Base-by-base conservation (phyloP, 805 yeast genomes). In the Lipomyces starkeyi region DNA sequence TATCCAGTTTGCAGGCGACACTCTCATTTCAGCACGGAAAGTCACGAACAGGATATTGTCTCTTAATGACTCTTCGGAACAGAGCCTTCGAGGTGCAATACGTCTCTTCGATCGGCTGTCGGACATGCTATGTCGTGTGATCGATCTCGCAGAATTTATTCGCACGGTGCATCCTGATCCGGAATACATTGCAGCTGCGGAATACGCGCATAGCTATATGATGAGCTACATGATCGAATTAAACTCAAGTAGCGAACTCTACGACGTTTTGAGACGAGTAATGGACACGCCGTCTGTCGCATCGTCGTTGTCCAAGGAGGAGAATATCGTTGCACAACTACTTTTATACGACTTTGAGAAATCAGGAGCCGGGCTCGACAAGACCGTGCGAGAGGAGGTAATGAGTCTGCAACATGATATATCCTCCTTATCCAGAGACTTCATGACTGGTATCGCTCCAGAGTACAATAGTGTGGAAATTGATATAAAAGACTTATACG, bases 201-300 rank as follows among this genome's bases (percentile, higher is more conserved):
- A 94, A 75, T 83, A 85, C 57, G 90, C 95, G 49, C 97, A 94
- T 76, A 96, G 91, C 73, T 82, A 87, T 71, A 86, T 94, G 90
- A 94, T 89, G 78, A 97, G 93, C 75, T 93, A 89, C 78, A 95
- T 95, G 99, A 95, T 93, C 78, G 85, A 89, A 63, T 81, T 95
- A 58, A 95, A 95, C 78, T 93, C 98, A 1, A 89, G 91, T 64
- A 90, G 87, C 17, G 88, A 85, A 49, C 81, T 95, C 35, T 91
- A 88, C 74, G 78, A 80, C 59, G 86, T 85, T 58, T 82, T 95
- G 54, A 83, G 84, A 27, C 74, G 78, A n/a, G 88, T 89, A 0
- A 78, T 93, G 64, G 77, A 80, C 1, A 80, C 79, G 57, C 74
- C 77, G 1, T 82, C 79, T 34, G 76, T 82, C 5, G 62, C 74